Percentiles rank a stretch among this genome's conserved stretches.
phyloP scores from a whole-genome alignment of 306 rosid genomes.

The Rosa rugosa region DNA sequence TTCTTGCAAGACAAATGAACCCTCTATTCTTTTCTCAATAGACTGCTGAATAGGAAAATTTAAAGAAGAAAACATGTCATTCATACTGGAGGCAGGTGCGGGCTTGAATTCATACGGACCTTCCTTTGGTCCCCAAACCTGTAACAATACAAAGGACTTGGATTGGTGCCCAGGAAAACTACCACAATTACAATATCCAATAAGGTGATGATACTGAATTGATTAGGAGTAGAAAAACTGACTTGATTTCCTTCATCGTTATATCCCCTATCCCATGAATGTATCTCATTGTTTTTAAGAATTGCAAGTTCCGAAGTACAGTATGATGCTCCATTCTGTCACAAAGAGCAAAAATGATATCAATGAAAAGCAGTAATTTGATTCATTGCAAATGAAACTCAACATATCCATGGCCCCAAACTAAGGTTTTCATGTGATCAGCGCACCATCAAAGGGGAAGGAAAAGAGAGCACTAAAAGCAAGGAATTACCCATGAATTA shows the following conservation, averaged over 20 bases:
- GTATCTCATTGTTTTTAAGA: slow-evolving; percentile 90
- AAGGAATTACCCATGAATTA: slow-evolving; percentile 81
- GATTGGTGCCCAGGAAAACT: slow-evolving; percentile 9
- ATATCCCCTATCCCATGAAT: slow-evolving; percentile 89
- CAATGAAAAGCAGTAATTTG: neutral
- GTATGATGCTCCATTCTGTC: slow-evolving; percentile 87
- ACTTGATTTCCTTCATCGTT: slow-evolving; percentile 90
- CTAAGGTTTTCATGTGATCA: neutral
- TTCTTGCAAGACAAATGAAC: slow-evolving; percentile 79
- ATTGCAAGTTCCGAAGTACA: slow-evolving; percentile 80
- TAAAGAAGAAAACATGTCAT: slow-evolving; percentile 58
- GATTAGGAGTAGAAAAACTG: slow-evolving; percentile 26
- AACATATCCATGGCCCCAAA: neutral
- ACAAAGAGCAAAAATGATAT: neutral
- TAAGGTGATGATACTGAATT: slow-evolving; percentile 3
- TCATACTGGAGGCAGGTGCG: slow-evolving; percentile 60
- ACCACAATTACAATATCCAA: slow-evolving; percentile 7
- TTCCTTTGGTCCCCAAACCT: slow-evolving; percentile 95
- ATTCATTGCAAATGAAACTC: neutral
- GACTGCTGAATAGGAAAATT: slow-evolving; percentile 60
- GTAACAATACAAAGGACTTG: slow-evolving; percentile 19
- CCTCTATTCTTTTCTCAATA: slow-evolving; percentile 82
- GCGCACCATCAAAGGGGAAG: neutral
- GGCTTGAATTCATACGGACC: slow-evolving; percentile 90
- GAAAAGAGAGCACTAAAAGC: slow-evolving; percentile 5